phyloP scores from a whole-genome alignment of 345 rosid genomes.

The Aquilaria sinensis region DNA sequence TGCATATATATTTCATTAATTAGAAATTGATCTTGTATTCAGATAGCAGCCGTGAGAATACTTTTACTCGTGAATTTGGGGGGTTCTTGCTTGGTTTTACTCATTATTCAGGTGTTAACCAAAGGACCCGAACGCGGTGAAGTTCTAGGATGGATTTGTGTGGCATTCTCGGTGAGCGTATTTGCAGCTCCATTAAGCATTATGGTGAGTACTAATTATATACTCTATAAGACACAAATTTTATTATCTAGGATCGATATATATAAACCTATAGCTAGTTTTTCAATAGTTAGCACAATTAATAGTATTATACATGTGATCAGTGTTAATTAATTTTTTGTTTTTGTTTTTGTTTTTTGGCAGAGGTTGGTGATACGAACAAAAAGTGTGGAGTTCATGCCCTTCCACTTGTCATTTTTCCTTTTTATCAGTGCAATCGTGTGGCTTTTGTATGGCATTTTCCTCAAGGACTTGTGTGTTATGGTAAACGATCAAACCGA shows the following conservation, averaged over 20 bases:
- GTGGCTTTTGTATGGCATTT: conserved; percentile 54
- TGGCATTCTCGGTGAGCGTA: conserved; percentile 41
- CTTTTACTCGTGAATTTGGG: conserved; percentile 43
- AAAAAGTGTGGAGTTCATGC: conserved; percentile 72
- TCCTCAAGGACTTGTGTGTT: conserved; percentile 37
- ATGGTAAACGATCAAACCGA: conserved; percentile 26
- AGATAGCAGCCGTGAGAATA: conserved; percentile 42
- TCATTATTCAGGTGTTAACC: conserved; percentile 35
- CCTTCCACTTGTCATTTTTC: conserved; percentile 43
- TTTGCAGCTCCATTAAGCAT: conserved; percentile 66
- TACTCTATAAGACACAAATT: not conserved
- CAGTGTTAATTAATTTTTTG: too few species aligned
- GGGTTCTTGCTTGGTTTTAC: conserved; percentile 39
- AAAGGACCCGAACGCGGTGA: conserved; percentile 32
- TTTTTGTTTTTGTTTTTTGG: not conserved
- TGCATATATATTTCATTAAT: too few species aligned
- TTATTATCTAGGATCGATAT: not conserved
- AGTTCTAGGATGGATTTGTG: conserved; percentile 53
- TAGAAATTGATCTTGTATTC: conserved; percentile 4
- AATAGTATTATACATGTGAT: too few species aligned
- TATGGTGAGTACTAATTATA: conserved; percentile 28
- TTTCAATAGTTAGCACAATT: not conserved
- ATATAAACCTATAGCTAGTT: not conserved
- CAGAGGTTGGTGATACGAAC: conserved; percentile 43
- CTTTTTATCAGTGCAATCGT: conserved; percentile 47